phyloP scores from a whole-genome alignment of 225 moss, liverwort and hornwort species.

The Anthoceros angustus region DNA sequence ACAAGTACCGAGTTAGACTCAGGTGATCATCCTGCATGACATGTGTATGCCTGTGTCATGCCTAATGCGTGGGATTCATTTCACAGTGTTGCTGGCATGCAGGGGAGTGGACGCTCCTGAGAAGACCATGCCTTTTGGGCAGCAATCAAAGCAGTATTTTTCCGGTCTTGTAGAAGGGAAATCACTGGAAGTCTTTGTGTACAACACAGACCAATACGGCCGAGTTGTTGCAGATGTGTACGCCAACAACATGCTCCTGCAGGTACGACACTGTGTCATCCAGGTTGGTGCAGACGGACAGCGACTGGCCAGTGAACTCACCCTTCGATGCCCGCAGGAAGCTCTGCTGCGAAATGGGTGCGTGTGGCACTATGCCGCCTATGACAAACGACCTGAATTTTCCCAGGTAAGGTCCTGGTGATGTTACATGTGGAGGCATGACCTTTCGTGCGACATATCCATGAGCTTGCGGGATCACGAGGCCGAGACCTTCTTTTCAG shows the following conservation, averaged over 20 bases:
- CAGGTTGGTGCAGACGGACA: no score
- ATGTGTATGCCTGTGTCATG: not conserved
- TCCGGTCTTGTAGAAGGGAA: slow-evolving; percentile 24
- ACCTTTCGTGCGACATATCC: no score
- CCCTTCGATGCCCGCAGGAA: slow-evolving; percentile 16
- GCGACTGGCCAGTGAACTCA: not conserved
- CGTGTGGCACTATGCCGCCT: slow-evolving; percentile 40
- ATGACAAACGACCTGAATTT: slow-evolving; percentile 36
- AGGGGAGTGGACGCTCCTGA: slow-evolving; percentile 55
- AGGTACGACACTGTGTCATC: slow-evolving; percentile 17
- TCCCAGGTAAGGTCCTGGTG: slow-evolving; percentile 17
- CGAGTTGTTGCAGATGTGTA: slow-evolving; percentile 39
- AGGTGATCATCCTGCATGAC: slow-evolving; percentile 14
- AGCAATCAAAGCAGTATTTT: slow-evolving; percentile 23
- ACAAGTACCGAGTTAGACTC: slow-evolving; percentile 29
- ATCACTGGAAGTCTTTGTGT: slow-evolving; percentile 32
- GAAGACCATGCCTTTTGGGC: slow-evolving; percentile 22
- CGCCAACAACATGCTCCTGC: slow-evolving; percentile 32
- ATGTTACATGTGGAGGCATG: no score
- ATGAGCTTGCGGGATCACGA: no score
- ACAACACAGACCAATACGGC: slow-evolving; percentile 28
- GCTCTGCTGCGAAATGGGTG: slow-evolving; percentile 31
- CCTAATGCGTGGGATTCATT: not conserved
- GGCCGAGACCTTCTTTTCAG: no score
- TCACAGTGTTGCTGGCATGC: not conserved